Evolutionary conservation across 179 eudicot genomes (phyloP).

Genomic region (Beta corolliflora): DNA sequence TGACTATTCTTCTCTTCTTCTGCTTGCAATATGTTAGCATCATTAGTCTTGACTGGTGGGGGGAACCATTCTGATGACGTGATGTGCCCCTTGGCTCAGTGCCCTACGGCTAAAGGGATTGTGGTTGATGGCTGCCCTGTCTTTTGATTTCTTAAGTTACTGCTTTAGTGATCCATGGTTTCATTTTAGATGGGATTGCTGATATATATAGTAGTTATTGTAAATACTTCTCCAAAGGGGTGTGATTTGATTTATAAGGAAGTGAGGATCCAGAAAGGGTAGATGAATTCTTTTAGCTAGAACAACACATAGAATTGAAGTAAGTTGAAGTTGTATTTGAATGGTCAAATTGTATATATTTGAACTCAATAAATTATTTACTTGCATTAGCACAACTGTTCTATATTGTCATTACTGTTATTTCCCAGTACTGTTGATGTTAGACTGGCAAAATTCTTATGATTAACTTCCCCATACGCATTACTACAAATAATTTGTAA

Average conservation of each 20-base stretch:
- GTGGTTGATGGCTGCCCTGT: conserved; percentile 72
- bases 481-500: too few relatives aligned
- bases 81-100: conserved; percentile 63
- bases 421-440: too few relatives aligned
- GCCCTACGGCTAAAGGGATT: conserved; percentile 81
- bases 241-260: background rate
- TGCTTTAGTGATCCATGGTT: background rate
- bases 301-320: too few relatives aligned
- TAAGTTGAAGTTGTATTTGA: too few relatives aligned
- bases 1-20: conserved; percentile 57
- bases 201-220: background rate
- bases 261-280: background rate
- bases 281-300: background rate
- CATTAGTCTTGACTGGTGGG: conserved; percentile 56
- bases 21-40: conserved; percentile 42
- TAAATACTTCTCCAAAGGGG: background rate
- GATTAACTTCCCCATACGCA: too few relatives aligned
- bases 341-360: background rate
- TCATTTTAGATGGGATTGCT: background rate
- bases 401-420: too few relatives aligned
- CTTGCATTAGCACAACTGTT: too few relatives aligned
- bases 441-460: too few relatives aligned
- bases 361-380: background rate
- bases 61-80: conserved; percentile 54
- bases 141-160: background rate